Evolutionary conservation across 306 rosid genomes (phyloP).

Genomic region (Elaeagnus macrophylla): DNA sequence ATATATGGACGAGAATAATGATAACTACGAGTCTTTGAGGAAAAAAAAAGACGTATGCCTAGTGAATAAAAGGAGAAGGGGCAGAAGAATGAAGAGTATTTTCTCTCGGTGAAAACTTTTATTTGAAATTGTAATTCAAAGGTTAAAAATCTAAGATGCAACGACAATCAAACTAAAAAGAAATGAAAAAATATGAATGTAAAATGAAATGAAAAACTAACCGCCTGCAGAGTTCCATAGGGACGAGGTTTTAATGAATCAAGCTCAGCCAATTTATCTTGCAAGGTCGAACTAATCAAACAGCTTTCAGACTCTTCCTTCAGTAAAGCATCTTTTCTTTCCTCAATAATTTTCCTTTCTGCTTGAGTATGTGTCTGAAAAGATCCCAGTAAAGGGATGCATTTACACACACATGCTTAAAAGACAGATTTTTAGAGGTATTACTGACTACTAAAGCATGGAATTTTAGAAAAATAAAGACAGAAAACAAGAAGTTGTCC

Average conservation of each 20-base stretch:
- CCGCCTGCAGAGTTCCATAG: conserved; percentile 26
- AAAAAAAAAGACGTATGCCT: too few species aligned
- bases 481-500: too few species aligned
- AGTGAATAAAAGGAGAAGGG: too few species aligned
- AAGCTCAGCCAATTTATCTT: conserved; percentile 18
- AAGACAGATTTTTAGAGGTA: too few species aligned
- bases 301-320: conserved; percentile 40
- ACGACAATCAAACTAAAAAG: background rate
- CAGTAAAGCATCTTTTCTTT: conserved; percentile 41
- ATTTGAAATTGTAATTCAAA: too few species aligned
- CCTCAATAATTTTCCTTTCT: conserved; percentile 55
- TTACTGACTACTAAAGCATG: too few species aligned
- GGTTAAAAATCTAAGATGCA: too few species aligned
- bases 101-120: too few species aligned
- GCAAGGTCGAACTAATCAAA: conserved; percentile 24
- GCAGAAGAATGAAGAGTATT: too few species aligned
- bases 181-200: background rate
- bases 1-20: too few species aligned
- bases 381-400: background rate
- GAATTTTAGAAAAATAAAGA: too few species aligned
- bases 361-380: conserved; percentile 73
- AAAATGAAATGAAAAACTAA: conserved; percentile 1
- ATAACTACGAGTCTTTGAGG: too few species aligned
- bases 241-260: conserved; percentile 25
- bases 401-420: background rate